phyloP scores from a whole-genome alignment of 805 yeast species.

The Candida patagonica region DNA sequence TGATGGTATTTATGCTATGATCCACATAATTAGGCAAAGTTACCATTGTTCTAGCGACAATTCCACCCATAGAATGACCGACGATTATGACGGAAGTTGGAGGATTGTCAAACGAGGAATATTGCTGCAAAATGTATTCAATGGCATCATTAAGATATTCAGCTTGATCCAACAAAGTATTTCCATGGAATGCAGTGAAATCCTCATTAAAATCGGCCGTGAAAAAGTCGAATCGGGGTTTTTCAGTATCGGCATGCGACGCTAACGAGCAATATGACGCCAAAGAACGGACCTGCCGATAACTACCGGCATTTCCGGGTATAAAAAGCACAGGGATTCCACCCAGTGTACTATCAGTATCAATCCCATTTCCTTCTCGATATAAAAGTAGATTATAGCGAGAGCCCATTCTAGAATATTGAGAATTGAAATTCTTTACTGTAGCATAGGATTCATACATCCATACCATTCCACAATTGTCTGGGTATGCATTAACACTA shows the following conservation, averaged over 20 bases:
- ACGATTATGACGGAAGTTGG: constrained; percentile 67
- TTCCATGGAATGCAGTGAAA: constrained; percentile 90
- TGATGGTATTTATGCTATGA: constrained; percentile 65
- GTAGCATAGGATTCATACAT: constrained; percentile 18
- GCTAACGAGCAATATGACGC: constrained; percentile 69
- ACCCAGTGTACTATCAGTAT: constrained; percentile 32
- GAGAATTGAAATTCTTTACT: constrained; percentile 14
- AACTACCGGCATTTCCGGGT: constrained; percentile 97
- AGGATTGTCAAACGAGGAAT: constrained; percentile 22
- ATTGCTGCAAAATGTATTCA: constrained; percentile 58
- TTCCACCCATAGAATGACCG: constrained; percentile 96
- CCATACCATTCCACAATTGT: constrained; percentile 16
- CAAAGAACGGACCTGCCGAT: constrained; percentile 80
- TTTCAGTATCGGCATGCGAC: constrained; percentile 20
- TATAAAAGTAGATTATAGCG: constrained; percentile 81
- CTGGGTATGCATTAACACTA: background rate
- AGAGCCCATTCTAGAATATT: constrained; percentile 60
- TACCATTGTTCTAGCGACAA: constrained; percentile 76
- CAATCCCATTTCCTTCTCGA: constrained; percentile 58
- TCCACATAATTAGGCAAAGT: constrained; percentile 63
- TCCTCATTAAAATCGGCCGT: constrained; percentile 92
- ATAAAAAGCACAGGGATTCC: constrained; percentile 89
- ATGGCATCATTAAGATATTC: constrained; percentile 85
- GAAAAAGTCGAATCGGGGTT: constrained; percentile 52
- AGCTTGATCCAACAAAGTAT: constrained; percentile 86